A percentile compares a stretch with the other conserved stretches of the same genome.
Evolutionary conservation across 345 rosid species (phyloP).

Genomic region (Erucastrum elatum): DNA sequence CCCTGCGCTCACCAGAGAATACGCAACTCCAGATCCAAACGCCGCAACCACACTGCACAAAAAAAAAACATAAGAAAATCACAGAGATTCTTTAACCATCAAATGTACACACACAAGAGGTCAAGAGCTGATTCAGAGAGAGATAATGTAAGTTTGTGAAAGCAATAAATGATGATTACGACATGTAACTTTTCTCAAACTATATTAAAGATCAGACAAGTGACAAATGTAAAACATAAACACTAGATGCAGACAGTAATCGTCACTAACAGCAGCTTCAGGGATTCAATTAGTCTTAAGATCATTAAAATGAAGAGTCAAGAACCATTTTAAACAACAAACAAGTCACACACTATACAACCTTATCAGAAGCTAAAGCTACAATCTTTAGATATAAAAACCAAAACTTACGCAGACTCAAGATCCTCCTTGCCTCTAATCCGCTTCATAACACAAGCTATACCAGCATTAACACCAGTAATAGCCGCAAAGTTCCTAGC

Average conservation of each 20-base stretch:
- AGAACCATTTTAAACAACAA: background rate
- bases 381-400: background rate
- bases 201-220: background rate
- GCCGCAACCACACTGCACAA: slow-evolving; percentile 87
- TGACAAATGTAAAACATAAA: slow-evolving; percentile 11
- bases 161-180: slow-evolving; percentile 7
- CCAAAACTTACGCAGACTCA: slow-evolving; percentile 63
- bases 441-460: slow-evolving; percentile 79
- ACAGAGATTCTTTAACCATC: background rate
- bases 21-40: slow-evolving; percentile 89
- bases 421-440: slow-evolving; percentile 95
- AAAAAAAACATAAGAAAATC: background rate
- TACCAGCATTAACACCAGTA: slow-evolving; percentile 93
- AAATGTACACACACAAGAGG: background rate
- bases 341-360: background rate
- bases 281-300: background rate
- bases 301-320: background rate
- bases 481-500: slow-evolving; percentile 96
- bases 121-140: background rate
- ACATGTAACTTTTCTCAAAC: background rate
- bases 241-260: background rate
- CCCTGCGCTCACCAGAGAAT: slow-evolving; percentile 80
- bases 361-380: background rate
- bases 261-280: background rate
- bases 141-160: background rate